Base-by-base conservation (phyloP, 345 rosid genomes). In the Lepidium didymum region DNA sequence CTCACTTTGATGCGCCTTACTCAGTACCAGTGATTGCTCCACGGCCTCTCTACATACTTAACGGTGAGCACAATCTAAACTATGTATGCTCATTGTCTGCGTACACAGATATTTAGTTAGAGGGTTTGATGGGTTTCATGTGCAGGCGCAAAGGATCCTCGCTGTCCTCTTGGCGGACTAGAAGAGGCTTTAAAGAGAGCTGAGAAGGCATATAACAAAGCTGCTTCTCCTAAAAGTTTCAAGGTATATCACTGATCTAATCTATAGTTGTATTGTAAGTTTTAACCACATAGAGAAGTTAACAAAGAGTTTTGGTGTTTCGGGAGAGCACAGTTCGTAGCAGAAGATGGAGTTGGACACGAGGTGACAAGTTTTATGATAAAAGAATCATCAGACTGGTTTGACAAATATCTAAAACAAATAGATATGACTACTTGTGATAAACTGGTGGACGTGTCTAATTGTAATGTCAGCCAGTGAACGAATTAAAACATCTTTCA, bases 141-240 rank as follows among this genome's bases (percentile, higher is more conserved):
- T 38, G 31, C 41, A 91, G 97, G 96, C 27, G 88, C 79, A 12
- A 79, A 83, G 21, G 97, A 93, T 78, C 96, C 84, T 35, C 96
- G 91, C 12, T 87, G 91, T 81, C 96, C 97, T 4, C 64, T 84
- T 41, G 91, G 54, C 1, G 97, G 95, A 67, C 54, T 94, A 62
- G 75, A 78, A 69, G 57, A 55, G 66, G 86, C 92, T 44, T 62
- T 68, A 62, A 67, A 70, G 62, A 81, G 69, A 61, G 79, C 88
- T 33, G 25, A 35, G 16, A 52, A 77, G 77, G 88, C 85, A 7
- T 89, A 87, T 43, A 76, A 52, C 16, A 72, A 80, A 16, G 81
- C 82, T 5, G 62, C 64, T 45, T 40, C 67, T 64, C 59, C 65
- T 7, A 75, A 80, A 21, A 82, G 85, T 6, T 85, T 94, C 54